Evolutionary conservation across 1,284 basidiomycete genomes (phyloP).

Genomic region (Tilletia horrida): DNA sequence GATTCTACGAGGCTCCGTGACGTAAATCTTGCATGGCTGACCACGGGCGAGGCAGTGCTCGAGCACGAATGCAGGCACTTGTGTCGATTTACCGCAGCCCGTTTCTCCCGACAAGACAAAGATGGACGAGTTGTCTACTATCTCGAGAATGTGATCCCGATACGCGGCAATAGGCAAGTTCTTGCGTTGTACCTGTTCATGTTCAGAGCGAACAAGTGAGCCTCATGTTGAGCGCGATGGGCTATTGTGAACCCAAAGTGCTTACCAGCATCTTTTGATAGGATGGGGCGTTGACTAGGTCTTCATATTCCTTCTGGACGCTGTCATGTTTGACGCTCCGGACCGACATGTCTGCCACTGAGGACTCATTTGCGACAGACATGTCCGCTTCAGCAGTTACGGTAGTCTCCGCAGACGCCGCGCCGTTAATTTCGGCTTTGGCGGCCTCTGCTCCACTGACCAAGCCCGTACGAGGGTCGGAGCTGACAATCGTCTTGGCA

Average conservation of each 20-base stretch:
- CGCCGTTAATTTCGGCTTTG: not conserved
- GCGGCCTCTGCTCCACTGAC: not conserved
- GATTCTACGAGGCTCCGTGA: slow-evolving; percentile 93
- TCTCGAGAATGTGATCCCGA: slow-evolving; percentile 70
- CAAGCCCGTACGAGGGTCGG: not conserved
- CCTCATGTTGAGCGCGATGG: not conserved
- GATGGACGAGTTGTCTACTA: slow-evolving; percentile 75
- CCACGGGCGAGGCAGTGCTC: slow-evolving; percentile 83
- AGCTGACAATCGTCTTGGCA: not conserved
- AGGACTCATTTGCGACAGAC: not conserved
- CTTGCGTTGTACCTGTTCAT: slow-evolving; percentile 64
- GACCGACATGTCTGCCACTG: not conserved
- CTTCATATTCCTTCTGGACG: slow-evolving; percentile 58
- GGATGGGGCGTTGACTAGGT: slow-evolving; percentile 63
- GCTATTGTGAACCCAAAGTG: slow-evolving; percentile 24
- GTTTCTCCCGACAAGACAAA: slow-evolving; percentile 95
- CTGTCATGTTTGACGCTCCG: not conserved
- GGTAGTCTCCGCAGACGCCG: slow-evolving; percentile 3
- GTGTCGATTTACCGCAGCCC: slow-evolving; percentile 97
- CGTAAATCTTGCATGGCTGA: slow-evolving; percentile 83
- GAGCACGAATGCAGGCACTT: slow-evolving; percentile 89
- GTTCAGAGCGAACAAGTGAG: not conserved
- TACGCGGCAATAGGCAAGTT: slow-evolving; percentile 82
- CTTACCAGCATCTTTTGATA: slow-evolving; percentile 86
- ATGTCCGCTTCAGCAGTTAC: not conserved